Percentiles rank a stretch among this genome's conserved stretches.
Conservation (phyloP, 305 asterid genomes). For the Salvia sclarea region DNA sequence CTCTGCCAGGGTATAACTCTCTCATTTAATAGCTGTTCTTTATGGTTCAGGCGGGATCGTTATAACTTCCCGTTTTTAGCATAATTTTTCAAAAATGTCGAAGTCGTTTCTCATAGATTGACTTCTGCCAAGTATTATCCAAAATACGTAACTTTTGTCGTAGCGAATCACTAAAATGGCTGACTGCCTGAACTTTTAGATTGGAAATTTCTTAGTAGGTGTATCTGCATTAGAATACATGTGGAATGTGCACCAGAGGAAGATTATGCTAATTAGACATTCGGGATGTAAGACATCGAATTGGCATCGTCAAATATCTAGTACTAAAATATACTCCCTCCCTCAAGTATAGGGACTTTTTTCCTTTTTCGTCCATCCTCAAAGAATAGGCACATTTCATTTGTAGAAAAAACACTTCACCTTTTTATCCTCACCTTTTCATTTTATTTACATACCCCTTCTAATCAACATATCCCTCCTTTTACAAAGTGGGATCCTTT, state of each 20-base stretch:
- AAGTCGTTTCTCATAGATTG: neutral
- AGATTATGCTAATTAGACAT: neutral
- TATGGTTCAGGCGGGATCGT: constrained; percentile 7
- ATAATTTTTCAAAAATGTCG: neutral
- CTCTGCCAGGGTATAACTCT: neutral
- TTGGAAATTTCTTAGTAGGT: constrained; percentile 8
- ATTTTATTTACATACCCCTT: too few relatives aligned
- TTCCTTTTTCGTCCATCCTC: too few relatives aligned
- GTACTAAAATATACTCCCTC: neutral
- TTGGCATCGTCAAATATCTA: neutral
- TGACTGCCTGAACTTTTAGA: neutral
- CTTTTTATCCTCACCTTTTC: too few relatives aligned
- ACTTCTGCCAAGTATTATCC: neutral
- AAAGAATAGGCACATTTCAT: too few relatives aligned
- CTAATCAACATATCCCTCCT: too few relatives aligned
- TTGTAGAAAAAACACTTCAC: too few relatives aligned
- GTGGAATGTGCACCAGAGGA: constrained; percentile 7
- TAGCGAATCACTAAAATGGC: neutral
- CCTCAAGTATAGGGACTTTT: too few relatives aligned
- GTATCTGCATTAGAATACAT: constrained; percentile 8
- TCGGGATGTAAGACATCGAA: neutral
- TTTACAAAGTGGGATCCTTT: too few relatives aligned
- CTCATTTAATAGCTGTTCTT: neutral
- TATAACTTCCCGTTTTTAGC: neutral
- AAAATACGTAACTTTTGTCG: constrained; percentile 1